These are phyloP conservation scores for Vinca minor DNA, from an alignment of 257 asterid genomes.

Conservation along the genomic window DNA sequence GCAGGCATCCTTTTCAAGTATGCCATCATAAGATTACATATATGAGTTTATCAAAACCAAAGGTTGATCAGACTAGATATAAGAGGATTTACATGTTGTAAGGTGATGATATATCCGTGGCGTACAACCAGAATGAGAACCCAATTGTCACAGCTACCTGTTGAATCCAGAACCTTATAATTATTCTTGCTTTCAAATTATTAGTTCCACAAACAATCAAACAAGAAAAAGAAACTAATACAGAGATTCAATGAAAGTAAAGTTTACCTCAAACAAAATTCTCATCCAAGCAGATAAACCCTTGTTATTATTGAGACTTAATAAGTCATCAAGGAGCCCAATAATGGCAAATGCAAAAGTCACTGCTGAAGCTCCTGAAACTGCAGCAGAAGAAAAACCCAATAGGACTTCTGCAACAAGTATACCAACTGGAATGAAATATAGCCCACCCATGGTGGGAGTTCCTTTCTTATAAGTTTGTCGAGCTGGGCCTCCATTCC, in stretches of 20 bases:
- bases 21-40: constrained; percentile 31
- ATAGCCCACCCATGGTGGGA: constrained; percentile 82
- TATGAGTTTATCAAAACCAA: constrained; percentile 57
- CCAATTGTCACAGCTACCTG: constrained; percentile 68
- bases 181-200: constrained; percentile 14
- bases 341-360: constrained; percentile 64
- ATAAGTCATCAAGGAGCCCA: constrained; percentile 60
- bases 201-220: constrained; percentile 6
- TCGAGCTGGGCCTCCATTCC: constrained; percentile 38
- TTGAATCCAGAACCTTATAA: constrained; percentile 20
- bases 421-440: constrained; percentile 71
- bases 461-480: constrained; percentile 62
- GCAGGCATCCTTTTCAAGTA: constrained; percentile 14
- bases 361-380: constrained; percentile 58
- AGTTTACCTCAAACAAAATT: constrained; percentile 60
- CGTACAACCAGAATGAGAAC: constrained; percentile 70
- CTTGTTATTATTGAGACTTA: constrained; percentile 31
- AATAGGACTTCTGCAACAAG: constrained; percentile 60
- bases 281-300: constrained; percentile 54
- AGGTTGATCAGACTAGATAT: constrained; percentile 59
- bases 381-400: constrained; percentile 66
- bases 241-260: constrained; percentile 10
- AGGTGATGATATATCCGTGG: constrained; percentile 49
- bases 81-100: constrained; percentile 53
- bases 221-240: not conserved